Base-by-base conservation (phyloP, 306 rosid genomes). In the Pachyrhizus erosus region DNA sequence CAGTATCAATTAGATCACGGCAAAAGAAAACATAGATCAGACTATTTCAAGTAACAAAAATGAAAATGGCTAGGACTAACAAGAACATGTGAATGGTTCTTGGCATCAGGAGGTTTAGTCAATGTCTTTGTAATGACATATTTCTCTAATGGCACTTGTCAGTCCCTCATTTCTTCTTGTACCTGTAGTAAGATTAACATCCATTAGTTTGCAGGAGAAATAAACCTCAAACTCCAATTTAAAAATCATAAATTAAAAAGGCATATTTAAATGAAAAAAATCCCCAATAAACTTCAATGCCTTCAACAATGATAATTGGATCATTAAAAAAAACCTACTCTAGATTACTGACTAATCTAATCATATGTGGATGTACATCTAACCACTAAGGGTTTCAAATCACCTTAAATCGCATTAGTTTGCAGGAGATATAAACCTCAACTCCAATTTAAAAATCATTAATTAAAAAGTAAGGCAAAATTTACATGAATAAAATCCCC, bases 51-150 rank as follows among this genome's bases (percentile, higher is more conserved):
- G 55, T 46, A 74, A 80, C 23, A 52, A 62, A 49, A 61, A 75
- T 67, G 34, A 2, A 17, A 58, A 74, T 29, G 74, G 13, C 52
- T 52, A 58, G 70, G 60, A 86, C 97, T 88, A 82, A 95, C 99
- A 78, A 90, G 94, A 81, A 95, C 98, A 81, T 95, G 99, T 39
- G 98, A 98, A 86, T 95, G 99, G 86, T 92, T 95, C 92, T 89
- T 95, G 83, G 97, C 99, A 83, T 95, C 99, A 14, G 97, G 97
- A 48, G 97, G 96, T 87, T 95, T 95, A 43, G 97, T 91, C 86
- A 95, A 84, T 75, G 98, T 93, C 87, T 95, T 95, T 18, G 97
- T 93, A 85, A 95, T 95, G 75, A 91, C 86, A 88, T 91, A 95
- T 85, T 95, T 93, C 84, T 95, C 99, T 52, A 95, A 88, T 48